Conservation (phyloP, 345 rosid species). For the Gossypium australe region DNA sequence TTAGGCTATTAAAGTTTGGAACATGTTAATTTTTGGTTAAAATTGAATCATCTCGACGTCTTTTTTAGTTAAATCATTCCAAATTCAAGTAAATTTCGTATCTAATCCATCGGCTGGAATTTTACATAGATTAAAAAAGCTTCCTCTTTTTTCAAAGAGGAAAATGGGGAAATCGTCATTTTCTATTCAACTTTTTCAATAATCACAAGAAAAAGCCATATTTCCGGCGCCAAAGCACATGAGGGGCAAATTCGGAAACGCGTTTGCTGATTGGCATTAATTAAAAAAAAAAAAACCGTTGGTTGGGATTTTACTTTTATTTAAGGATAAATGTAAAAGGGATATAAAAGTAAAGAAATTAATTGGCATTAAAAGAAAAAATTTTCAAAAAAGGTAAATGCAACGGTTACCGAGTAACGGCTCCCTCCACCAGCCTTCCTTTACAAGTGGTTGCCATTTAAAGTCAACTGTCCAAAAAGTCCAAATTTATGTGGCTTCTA, state of each 20-base stretch:
- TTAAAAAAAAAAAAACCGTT: not conserved
- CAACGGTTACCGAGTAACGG: not conserved
- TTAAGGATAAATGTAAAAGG: not conserved
- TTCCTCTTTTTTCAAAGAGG: not conserved
- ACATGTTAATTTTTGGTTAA: no score
- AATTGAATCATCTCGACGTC: no score
- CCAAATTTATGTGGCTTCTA: not conserved
- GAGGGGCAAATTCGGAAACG: slow-evolving; percentile 15
- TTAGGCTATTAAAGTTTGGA: no score
- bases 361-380: not conserved
- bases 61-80: no score
- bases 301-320: not conserved
- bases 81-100: no score
- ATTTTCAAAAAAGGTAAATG: not conserved
- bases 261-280: not conserved
- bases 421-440: slow-evolving; percentile 3
- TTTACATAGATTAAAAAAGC: no score
- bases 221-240: not conserved
- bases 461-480: slow-evolving; percentile 8
- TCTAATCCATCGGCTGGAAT: fast-evolving
- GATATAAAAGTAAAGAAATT: not conserved
- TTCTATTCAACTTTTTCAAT: not conserved
- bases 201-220: slow-evolving; percentile 19
- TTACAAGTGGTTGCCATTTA: not conserved
- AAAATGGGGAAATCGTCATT: slow-evolving; percentile 9